Base-by-base conservation (phyloP, 441 rosid species). In the Eutrema salsugineum region DNA sequence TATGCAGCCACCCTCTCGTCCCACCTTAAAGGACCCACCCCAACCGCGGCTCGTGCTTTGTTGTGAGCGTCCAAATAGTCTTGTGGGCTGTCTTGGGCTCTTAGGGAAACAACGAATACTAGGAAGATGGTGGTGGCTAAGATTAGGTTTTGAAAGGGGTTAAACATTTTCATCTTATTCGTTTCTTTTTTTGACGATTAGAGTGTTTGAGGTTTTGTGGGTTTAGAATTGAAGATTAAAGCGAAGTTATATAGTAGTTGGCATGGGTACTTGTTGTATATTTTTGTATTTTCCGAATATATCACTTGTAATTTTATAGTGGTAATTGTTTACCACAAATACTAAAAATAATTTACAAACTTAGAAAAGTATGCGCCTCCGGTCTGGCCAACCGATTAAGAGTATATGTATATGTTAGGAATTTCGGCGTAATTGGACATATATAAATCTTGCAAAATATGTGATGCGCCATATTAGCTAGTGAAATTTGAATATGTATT, bases 31-130 rank as follows among this genome's bases (percentile, higher is more conserved):
- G 70, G 82, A 9, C 30, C 66, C 3, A 79, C 82, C 7, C 82
- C 77, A 38, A 79, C 79, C 36, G 7, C 36, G 6, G 77, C 73
- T 44, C 82, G 73, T 59, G 70, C 74, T 28, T 4, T 17, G 66
- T 75, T 75, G 67, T 79, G 79, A 66, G 77, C 66, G 12, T 12
- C 67, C 55, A 79, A 19, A 35, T 65, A 65, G 61, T 69, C 76
- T 76, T 71, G 81, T 47, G 68, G 81, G 4, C 64, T 33, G 63
- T 83, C 64, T 77, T 83, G 86, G 33, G 86, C 79, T 40, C 53
- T 49, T 30, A 75, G 40, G 20, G 35, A 48, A 49, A 42, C 63
- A 16, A 54, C 5, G 5, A 66, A 51, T 32, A 38, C 53, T 3
- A 76, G 42, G 62, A 76, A 27, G 19, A 70, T 5, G 35, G 61